Evolutionary conservation across 1,139 yeast genomes (phyloP), one percentile per base, ranked within the genome.

Genomic region (Taphrina deformans): DNA sequence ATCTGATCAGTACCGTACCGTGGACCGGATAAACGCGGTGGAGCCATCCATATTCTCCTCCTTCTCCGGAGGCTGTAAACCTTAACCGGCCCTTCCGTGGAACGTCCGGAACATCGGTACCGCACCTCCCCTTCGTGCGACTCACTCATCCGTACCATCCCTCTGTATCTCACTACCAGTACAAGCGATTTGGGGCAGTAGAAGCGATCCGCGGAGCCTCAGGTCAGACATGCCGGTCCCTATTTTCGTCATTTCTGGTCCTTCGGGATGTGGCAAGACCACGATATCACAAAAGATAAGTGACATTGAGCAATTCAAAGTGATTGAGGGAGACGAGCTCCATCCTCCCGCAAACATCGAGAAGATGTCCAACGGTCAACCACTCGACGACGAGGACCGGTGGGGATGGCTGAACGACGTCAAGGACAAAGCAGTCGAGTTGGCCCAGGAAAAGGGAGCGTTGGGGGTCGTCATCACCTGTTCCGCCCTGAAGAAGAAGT

Each of bases 181-280:
- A n/a, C n/a, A n/a, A n/a, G n/a, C n/a, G n/a, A n/a, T n/a, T n/a
- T n/a, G n/a, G n/a, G n/a, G n/a, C n/a, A n/a, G n/a, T n/a, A n/a
- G n/a, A n/a, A n/a, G n/a, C n/a, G n/a, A n/a, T n/a, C n/a, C n/a
- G n/a, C n/a, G n/a, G n/a, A n/a, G n/a, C n/a, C n/a, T n/a, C n/a
- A n/a, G n/a, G n/a, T n/a, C n/a, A n/a, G n/a, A n/a, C 35, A 53
- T 53, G 58, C 46, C 46, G 23, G 48, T 53, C 21, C 58, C 56
- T 10, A 50, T 59, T 1, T 33, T 59, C 38, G 53, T 59, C 40
- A 48, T 59, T 7, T 51, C 67, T 46, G 99, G 99, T 0, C 96
- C 98, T 1, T 91, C 97, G 0, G 97, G 97, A 12, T 88, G 96
- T 1, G 98, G 98, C 1, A 92, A 92, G 75, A 82, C 95, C 35